Percentiles rank a stretch among this genome's conserved stretches.
These are phyloP conservation scores for Geranium brycei DNA, from an alignment of 345 rosid genomes.

Conservation along the genomic window DNA sequence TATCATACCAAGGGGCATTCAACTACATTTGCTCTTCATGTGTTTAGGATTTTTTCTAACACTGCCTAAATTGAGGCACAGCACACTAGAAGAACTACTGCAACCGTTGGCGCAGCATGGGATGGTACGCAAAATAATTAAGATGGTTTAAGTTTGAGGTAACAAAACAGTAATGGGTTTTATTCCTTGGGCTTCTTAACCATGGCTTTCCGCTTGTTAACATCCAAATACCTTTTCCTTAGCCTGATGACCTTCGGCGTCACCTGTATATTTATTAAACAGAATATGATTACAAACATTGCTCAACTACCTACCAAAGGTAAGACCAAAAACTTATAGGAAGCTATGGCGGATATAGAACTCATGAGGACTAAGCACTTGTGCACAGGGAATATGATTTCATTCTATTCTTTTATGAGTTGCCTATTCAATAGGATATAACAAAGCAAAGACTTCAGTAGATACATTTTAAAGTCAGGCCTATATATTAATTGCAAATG, in stretches of 20 bases:
- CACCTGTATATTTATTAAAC: conserved; percentile 33
- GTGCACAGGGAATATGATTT: no score
- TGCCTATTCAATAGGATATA: background rate
- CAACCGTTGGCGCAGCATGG: conserved; percentile 1
- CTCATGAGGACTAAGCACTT: no score
- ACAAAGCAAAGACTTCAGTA: background rate
- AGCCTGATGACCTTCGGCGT: conserved; percentile 81
- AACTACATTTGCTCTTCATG: background rate
- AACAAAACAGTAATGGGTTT: conserved; percentile 15
- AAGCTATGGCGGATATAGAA: no score
- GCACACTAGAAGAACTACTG: conserved; percentile 3
- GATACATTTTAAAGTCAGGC: background rate
- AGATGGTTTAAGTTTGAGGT: background rate
- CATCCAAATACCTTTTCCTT: conserved; percentile 79
- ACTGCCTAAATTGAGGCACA: background rate
- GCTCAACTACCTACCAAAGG: background rate
- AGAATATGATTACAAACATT: background rate
- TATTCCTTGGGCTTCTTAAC: conserved; percentile 70
- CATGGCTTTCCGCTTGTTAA: conserved; percentile 78
- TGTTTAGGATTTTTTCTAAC: background rate
- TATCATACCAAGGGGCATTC: background rate
- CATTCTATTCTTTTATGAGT: no score
- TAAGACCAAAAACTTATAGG: background rate
- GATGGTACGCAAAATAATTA: conserved; percentile 1
- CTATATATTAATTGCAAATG: background rate